Percentiles rank a stretch among this genome's conserved stretches.
Conservation (phyloP, 257 asterid species). For the Solanum etuberosum region DNA sequence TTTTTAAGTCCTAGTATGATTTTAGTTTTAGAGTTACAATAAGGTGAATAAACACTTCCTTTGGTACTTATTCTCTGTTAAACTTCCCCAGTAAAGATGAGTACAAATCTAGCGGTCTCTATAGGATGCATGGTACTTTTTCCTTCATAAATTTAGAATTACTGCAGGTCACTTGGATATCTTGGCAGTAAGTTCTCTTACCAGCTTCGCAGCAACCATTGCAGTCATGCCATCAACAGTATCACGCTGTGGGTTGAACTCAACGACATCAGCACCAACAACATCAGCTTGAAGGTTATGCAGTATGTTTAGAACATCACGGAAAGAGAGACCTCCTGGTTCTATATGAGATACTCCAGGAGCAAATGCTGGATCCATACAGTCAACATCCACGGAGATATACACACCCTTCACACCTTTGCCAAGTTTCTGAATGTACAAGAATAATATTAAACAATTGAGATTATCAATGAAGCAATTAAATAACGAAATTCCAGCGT, state of each 20-base stretch:
- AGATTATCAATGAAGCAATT: not conserved
- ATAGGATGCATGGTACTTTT: not conserved
- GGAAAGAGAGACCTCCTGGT: slow-evolving; percentile 98
- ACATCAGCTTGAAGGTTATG: slow-evolving; percentile 88
- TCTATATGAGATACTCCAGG: slow-evolving; percentile 99
- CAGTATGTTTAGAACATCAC: slow-evolving; percentile 86
- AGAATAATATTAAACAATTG: not conserved
- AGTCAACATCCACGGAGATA: slow-evolving; percentile 76
- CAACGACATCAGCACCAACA: slow-evolving; percentile 96
- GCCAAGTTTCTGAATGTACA: slow-evolving; percentile 69
- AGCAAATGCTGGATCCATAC: slow-evolving; percentile 97
- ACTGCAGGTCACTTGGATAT: slow-evolving; percentile 50
- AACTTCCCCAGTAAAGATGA: not conserved
- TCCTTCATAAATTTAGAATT: not conserved
- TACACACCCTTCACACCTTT: slow-evolving; percentile 97
- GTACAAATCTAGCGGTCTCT: not conserved
- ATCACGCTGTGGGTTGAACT: slow-evolving; percentile 95
- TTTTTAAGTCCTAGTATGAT: too few species aligned
- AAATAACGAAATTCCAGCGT: not conserved
- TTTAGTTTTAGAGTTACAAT: not conserved
- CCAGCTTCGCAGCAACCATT: slow-evolving; percentile 96
- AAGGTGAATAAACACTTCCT: not conserved
- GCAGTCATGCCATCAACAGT: slow-evolving; percentile 99
- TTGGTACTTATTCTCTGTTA: not conserved
- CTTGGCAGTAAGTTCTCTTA: slow-evolving; percentile 84